These are phyloP conservation scores for Macaranga tanarius DNA, from an alignment of 441 rosid species.

Conservation along the genomic window DNA sequence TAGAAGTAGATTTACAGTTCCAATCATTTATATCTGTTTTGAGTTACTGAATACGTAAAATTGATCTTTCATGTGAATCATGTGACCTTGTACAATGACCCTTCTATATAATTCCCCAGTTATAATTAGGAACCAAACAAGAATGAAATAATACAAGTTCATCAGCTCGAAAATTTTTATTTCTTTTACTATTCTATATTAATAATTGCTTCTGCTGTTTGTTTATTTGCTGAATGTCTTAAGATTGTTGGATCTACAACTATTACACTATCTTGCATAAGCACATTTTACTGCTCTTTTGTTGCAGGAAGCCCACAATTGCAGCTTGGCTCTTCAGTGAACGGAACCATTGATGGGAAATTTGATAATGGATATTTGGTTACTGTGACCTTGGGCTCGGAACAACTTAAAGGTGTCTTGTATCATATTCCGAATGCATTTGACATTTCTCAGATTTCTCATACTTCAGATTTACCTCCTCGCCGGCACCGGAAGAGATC, in stretches of 20 bases:
- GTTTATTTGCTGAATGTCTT: neutral
- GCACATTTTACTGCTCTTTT: slow-evolving; percentile 6
- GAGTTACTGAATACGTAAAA: neutral
- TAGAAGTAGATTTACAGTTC: neutral
- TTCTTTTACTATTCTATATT: neutral
- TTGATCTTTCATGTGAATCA: neutral
- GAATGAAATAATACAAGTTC: neutral
- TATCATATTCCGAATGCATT: slow-evolving; percentile 64
- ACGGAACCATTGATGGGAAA: slow-evolving; percentile 76
- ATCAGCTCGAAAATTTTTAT: slow-evolving; percentile 4
- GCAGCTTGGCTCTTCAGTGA: slow-evolving; percentile 56
- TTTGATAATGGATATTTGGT: slow-evolving; percentile 81
- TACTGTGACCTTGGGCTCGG: slow-evolving; percentile 57
- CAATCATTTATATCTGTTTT: neutral
- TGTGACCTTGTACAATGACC: neutral
- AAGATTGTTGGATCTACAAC: neutral
- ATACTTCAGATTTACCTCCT: slow-evolving; percentile 36
- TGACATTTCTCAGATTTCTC: slow-evolving; percentile 39
- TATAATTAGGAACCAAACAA: too few relatives aligned
- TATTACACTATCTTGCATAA: neutral
- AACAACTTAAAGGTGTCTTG: slow-evolving; percentile 68
- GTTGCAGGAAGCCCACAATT: slow-evolving; percentile 40
- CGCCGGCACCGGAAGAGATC: slow-evolving; percentile 56
- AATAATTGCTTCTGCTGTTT: neutral
- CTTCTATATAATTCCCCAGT: neutral